These are phyloP conservation scores for Agaricus subrufescens DNA, from an alignment of 768 basidiomycete species.

Conservation along the genomic window DNA sequence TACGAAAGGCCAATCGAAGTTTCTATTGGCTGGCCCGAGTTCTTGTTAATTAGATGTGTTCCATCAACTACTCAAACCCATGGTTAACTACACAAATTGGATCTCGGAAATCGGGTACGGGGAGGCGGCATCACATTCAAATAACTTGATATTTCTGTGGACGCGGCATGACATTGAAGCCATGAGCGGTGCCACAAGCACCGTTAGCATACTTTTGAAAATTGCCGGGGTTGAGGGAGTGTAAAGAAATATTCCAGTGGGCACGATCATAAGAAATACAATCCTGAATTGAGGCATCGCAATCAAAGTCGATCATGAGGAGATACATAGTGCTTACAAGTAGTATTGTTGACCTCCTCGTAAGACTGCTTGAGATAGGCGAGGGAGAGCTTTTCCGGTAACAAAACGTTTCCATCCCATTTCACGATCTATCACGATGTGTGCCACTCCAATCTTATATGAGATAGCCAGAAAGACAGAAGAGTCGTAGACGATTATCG, in stretches of 20 bases:
- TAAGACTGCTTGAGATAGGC: slow-evolving; percentile 19
- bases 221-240: not conserved
- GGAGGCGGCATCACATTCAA: not conserved
- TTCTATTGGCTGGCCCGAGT: too few species aligned
- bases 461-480: too few species aligned
- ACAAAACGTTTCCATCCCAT: too few species aligned
- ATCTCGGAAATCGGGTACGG: not conserved
- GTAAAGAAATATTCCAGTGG: too few species aligned
- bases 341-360: slow-evolving; percentile 29
- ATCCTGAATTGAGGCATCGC: not conserved
- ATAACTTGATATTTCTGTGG: not conserved
- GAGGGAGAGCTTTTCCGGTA: slow-evolving; percentile 17
- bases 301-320: not conserved
- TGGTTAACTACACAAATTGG: not conserved
- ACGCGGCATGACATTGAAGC: not conserved
- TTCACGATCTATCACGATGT: too few species aligned
- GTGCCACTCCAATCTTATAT: too few species aligned
- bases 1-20: too few species aligned
- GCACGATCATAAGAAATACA: not conserved
- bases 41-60: too few species aligned
- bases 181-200: not conserved
- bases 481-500: too few species aligned
- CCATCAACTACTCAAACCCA: too few species aligned
- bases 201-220: not conserved
- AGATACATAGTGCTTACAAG: slow-evolving; percentile 17